phyloP scores from a whole-genome alignment of 768 basidiomycete genomes.

The Lactifluus hygrophoroides region DNA sequence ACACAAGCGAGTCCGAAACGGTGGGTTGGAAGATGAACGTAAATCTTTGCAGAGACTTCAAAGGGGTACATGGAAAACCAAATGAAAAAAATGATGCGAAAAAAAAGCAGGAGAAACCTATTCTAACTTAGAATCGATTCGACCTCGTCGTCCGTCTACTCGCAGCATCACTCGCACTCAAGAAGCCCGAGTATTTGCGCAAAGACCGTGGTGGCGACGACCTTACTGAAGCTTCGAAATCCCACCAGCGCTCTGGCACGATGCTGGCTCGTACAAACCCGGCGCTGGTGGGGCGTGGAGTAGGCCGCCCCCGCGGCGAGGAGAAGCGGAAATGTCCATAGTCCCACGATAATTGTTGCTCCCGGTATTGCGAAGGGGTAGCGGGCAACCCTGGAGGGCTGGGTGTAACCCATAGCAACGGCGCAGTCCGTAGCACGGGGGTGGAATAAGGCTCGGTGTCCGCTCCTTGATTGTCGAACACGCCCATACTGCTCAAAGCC shows the following conservation, averaged over 20 bases:
- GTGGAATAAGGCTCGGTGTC: not conserved
- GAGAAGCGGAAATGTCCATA: not conserved
- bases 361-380: not conserved
- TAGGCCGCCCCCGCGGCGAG: not conserved
- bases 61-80: no score
- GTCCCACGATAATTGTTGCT: not conserved
- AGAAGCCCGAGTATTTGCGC: constrained; percentile 10
- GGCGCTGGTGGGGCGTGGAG: not conserved
- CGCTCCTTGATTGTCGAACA: not conserved
- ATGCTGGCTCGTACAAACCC: constrained; percentile 3
- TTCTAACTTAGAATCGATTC: not conserved
- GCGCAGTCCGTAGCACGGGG: not conserved
- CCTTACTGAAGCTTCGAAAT: not conserved
- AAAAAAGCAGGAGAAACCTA: no score
- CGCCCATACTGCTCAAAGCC: not conserved
- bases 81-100: no score
- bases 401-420: not conserved
- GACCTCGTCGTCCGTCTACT: not conserved
- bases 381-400: not conserved
- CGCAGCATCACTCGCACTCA: not conserved
- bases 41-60: no score
- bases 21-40: no score
- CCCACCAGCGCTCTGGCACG: constrained; percentile 2
- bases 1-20: no score
- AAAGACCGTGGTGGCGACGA: not conserved